A percentile compares a stretch with the other conserved stretches of the same genome.
phyloP scores from a whole-genome alignment of 2,329 filamentous ascomycete genomes.

The Dryadomyces quercus-mongolicae region DNA sequence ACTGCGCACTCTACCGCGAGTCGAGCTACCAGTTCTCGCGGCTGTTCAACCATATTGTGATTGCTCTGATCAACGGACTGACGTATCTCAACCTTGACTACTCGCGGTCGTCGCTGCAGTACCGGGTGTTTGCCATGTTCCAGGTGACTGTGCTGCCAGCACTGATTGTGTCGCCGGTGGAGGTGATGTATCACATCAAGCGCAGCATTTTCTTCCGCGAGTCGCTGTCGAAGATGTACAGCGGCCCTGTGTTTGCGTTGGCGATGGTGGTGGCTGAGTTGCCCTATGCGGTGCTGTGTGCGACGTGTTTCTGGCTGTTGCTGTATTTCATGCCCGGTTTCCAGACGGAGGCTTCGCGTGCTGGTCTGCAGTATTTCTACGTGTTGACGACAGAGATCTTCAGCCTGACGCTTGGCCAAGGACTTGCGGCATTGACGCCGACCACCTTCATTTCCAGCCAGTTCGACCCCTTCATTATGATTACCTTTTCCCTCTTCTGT shows the following conservation, averaged over 20 bases:
- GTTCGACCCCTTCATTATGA: constrained; percentile 71
- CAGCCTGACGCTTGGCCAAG: constrained; percentile 67
- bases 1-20: constrained; percentile 71
- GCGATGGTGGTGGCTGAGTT: constrained; percentile 75
- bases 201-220: constrained; percentile 80
- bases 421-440: constrained; percentile 65
- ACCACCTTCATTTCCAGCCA: constrained; percentile 68
- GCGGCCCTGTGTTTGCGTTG: constrained; percentile 62
- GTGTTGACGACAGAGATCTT: constrained; percentile 75
- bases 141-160: constrained; percentile 76
- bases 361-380: constrained; percentile 82
- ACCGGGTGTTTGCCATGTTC: constrained; percentile 83
- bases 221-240: constrained; percentile 76
- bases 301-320: constrained; percentile 68
- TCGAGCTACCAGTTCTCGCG: constrained; percentile 85
- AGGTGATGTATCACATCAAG: constrained; percentile 71
- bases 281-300: constrained; percentile 72
- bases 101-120: constrained; percentile 65
- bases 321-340: constrained; percentile 79
- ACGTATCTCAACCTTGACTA: constrained; percentile 69
- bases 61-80: constrained; percentile 67
- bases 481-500: constrained; percentile 76
- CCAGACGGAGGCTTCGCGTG: constrained; percentile 46
- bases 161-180: constrained; percentile 71
- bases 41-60: constrained; percentile 71